Evolutionary conservation across 2,329 filamentous ascomycete species (phyloP), one percentile per base, ranked within the genome.

Genomic region (Triangularia verruculosa): DNA sequence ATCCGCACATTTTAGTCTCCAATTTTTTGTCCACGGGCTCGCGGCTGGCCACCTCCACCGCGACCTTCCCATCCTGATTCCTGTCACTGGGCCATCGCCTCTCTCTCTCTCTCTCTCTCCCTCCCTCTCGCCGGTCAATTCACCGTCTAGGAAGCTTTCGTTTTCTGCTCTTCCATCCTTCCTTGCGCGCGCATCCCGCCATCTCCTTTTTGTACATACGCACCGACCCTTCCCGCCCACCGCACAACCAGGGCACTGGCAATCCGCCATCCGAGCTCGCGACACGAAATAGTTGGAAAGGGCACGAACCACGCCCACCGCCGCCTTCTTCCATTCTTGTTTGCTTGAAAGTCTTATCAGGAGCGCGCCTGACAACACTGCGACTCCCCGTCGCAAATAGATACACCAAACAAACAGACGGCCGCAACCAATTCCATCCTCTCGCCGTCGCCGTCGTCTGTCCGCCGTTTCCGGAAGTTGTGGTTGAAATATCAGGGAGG

Each of bases 391-490:
- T 47, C 39, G 17, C 39, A 47, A 20, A 47, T 47, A 20, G 39
- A 47, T 47, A 17, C 39, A n/a, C n/a, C n/a, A n/a, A 47, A n/a
- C 39, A 47, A 47, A 47, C 39, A 47, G 39, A 47, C 39, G 39
- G n/a, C 39, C n/a, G 17, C 39, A 47, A 47, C 20, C 39, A 47
- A 47, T 47, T 47, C 39, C 39, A 39, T 9, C 34, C n/a, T 47
- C 39, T 20, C n/a, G 11, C 39, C n/a, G n/a, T 54, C 22, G 11
- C n/a, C n/a, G 22, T 17, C 25, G 22, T 11, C 15, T 2, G 20
- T 27, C 51, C 51, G 52, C 62, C 63, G 66, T 64, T 70, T 69
- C 63, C 63, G 68, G 67, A 64, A 47, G 39, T 20, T 4, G 3
- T 20, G 17, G 39, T n/a, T n/a, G n/a, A n/a, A 51, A 51, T 15